These are phyloP conservation scores for Clitocybe nebularis DNA, from an alignment of 1,284 basidiomycete genomes.

Conservation along the genomic window DNA sequence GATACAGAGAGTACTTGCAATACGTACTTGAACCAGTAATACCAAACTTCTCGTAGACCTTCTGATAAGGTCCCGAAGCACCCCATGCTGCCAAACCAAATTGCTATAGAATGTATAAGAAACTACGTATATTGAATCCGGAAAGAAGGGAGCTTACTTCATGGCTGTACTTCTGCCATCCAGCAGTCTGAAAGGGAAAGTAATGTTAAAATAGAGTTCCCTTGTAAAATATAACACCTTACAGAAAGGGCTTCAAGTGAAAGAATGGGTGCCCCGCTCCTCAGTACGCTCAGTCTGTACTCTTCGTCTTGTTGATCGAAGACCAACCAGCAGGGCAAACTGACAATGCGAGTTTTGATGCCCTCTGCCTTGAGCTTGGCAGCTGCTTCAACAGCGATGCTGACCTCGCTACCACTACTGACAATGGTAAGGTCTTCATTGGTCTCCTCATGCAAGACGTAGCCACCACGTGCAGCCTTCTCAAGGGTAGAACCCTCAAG, in stretches of 20 bases:
- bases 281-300: constrained; percentile 82
- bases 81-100: constrained; percentile 81
- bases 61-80: constrained; percentile 84
- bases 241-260: constrained; percentile 84
- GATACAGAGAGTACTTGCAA: not conserved
- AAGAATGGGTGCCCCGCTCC: constrained; percentile 86
- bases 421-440: constrained; percentile 84
- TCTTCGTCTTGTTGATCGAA: constrained; percentile 83
- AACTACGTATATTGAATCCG: constrained; percentile 9
- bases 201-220: constrained; percentile 2
- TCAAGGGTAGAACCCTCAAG: constrained; percentile 87
- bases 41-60: constrained; percentile 89
- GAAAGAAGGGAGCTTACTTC: constrained; percentile 41
- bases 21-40: constrained; percentile 74
- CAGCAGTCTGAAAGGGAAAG: constrained; percentile 49
- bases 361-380: constrained; percentile 72
- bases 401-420: constrained; percentile 85
- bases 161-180: constrained; percentile 87
- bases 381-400: constrained; percentile 83
- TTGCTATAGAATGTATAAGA: constrained; percentile 42
- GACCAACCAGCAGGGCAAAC: constrained; percentile 85
- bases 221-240: constrained; percentile 19
- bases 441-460: constrained; percentile 80
- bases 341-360: constrained; percentile 81
- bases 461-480: constrained; percentile 82